These are phyloP conservation scores for Byssochlamys sp. DNA, from an alignment of 2,329 filamentous ascomycete genomes.

Conservation along the genomic window DNA sequence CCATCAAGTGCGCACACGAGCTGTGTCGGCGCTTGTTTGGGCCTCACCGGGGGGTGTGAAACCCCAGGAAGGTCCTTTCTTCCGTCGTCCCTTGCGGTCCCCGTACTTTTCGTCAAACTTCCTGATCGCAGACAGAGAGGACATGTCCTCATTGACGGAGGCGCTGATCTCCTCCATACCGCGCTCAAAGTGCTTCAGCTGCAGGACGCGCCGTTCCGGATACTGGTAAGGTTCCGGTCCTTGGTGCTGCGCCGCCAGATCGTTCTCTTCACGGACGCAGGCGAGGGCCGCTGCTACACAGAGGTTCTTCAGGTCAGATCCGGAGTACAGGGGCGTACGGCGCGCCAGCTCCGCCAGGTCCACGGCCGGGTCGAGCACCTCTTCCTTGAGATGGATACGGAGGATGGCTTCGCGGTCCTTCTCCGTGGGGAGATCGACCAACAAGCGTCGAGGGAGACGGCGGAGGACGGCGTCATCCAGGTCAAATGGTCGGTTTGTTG, in stretches of 20 bases:
- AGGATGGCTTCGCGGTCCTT: conserved; percentile 39
- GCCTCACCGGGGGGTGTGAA: conserved; percentile 34
- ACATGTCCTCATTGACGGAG: conserved; percentile 90
- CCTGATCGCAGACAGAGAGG: conserved; percentile 69
- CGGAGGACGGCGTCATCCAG: conserved; percentile 57
- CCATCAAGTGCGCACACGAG: conserved; percentile 31
- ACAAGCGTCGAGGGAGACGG: conserved; percentile 40
- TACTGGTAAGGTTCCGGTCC: conserved; percentile 46
- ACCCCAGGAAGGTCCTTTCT: conserved; percentile 46
- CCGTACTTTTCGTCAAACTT: conserved; percentile 96
- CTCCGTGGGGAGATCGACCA: conserved; percentile 41
- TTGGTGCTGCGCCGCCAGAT: conserved; percentile 26
- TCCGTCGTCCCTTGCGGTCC: conserved; percentile 60
- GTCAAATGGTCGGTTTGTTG: conserved; percentile 90
- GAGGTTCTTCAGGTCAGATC: conserved; percentile 45
- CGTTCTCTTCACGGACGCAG: conserved; percentile 40
- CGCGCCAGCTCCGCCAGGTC: conserved; percentile 35
- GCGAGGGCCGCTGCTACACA: conserved; percentile 42
- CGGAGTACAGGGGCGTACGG: conserved; percentile 41
- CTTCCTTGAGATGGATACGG: conserved; percentile 41
- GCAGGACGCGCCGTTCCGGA: conserved; percentile 59
- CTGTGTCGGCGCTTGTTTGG: conserved; percentile 25
- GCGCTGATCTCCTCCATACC: conserved; percentile 83
- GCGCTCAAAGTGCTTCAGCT: conserved; percentile 65
- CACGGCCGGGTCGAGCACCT: conserved; percentile 34